Conservation (phyloP, 345 rosid genomes). For the Rhodamnia rubescens region DNA sequence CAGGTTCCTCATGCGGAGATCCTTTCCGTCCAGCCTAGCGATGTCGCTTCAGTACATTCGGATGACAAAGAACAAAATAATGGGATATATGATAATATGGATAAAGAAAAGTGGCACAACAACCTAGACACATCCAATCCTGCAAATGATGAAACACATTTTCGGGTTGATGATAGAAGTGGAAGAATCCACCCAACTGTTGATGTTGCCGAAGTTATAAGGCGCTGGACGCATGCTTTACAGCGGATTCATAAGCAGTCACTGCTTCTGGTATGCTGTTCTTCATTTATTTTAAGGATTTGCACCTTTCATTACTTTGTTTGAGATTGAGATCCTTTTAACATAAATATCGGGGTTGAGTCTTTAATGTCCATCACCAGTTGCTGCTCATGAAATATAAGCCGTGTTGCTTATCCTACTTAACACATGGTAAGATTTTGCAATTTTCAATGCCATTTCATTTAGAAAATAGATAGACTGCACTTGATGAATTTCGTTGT, state of each 20-base stretch:
- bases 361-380: background rate
- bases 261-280: slow-evolving; percentile 70
- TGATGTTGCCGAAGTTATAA: slow-evolving; percentile 93
- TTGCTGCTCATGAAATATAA: background rate
- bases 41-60: slow-evolving; percentile 21
- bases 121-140: slow-evolving; percentile 30
- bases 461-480: background rate
- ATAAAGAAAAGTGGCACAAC: slow-evolving; percentile 30
- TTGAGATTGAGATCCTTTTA: background rate
- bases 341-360: background rate
- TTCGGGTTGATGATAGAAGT: slow-evolving; percentile 77
- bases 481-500: background rate
- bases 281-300: background rate
- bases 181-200: slow-evolving; percentile 83
- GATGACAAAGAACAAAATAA: slow-evolving; percentile 70
- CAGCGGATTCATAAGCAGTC: slow-evolving; percentile 98
- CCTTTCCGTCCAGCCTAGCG: slow-evolving; percentile 43
- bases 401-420: background rate
- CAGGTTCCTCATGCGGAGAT: slow-evolving; percentile 66
- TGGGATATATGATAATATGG: slow-evolving; percentile 26
- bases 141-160: slow-evolving; percentile 54
- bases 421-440: background rate
- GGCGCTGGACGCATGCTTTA: slow-evolving; percentile 99
- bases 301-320: background rate
- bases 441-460: background rate